Evolutionary conservation across 1,284 basidiomycete genomes (phyloP).

Genomic region (Malassezia cuniculi): DNA sequence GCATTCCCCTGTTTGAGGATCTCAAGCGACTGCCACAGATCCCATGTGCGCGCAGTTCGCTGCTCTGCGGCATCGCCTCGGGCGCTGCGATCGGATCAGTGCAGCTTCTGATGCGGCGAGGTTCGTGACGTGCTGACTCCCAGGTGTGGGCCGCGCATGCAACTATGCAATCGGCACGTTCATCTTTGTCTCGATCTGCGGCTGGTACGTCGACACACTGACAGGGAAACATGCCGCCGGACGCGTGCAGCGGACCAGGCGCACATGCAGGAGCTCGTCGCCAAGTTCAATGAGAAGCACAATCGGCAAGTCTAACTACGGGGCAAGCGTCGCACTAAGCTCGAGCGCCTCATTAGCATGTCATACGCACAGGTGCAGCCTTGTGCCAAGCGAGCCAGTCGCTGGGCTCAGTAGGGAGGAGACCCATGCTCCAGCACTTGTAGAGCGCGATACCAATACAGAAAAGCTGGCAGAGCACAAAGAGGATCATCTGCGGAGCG

Average conservation of each 20-base stretch:
- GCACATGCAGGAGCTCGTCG: conserved; percentile 5
- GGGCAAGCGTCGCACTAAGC: not conserved
- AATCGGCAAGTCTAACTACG: not conserved
- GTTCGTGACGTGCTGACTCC: not conserved
- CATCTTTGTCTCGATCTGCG: conserved; percentile 5
- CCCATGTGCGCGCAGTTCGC: conserved; percentile 12
- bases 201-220: conserved; percentile 7
- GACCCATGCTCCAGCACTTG: conserved; percentile 44
- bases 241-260: conserved; percentile 8
- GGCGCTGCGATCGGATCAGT: conserved; percentile 8
- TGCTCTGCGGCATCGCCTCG: conserved; percentile 11
- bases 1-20: not conserved
- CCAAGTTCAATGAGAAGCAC: not conserved
- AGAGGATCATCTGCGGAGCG: conserved; percentile 27
- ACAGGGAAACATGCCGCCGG: conserved; percentile 15
- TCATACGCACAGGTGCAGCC: conserved; percentile 24
- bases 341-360: not conserved
- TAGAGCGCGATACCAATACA: conserved; percentile 32
- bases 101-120: conserved; percentile 3
- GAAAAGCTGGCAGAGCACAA: conserved; percentile 30
- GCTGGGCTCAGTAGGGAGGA: conserved; percentile 40
- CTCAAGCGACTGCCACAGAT: conserved; percentile 7
- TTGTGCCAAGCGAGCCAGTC: conserved; percentile 43
- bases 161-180: conserved; percentile 13
- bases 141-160: conserved; percentile 1